Base-by-base conservation (phyloP, 805 yeast genomes). In the Candida qinlingensis region DNA sequence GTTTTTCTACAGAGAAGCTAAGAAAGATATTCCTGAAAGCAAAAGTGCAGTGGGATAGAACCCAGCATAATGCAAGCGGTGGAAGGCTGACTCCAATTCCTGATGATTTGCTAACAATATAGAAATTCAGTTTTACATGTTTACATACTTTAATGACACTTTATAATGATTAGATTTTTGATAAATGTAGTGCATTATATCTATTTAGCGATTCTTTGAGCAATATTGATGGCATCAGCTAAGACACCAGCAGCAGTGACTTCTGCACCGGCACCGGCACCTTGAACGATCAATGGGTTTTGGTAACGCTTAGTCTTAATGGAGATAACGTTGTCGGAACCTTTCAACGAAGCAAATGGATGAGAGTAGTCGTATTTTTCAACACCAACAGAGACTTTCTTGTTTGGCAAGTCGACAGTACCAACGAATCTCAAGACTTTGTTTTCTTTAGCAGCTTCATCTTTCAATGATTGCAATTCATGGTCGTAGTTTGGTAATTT, bases 351-450 rank as follows among this genome's bases (percentile, higher is more conserved):
- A 39, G 99, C 98, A 65, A 94, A 94, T 47, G 99, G 98, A 67
- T 94, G 98, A 59, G 92, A 84, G 49, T 77, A 75, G 48, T 83
- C 87, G 69, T 90, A 94, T 68, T 88, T 87, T 56, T 83, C 90
- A 59, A 94, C 85, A 57, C 92, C 96, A 51, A 92, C 98, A 42
- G 86, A 80, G 43, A 82, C 95, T 50, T 74, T 70, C 52, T 82
- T 80, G 60, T 77, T 73, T 49, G 79, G 75, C 54, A 91, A 72
- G 64, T 94, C 97, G 48, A 92, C 90, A 58, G 81, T 81, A 54
- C 98, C 99, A 41, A 94, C 95, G 63, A 86, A 94, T 72, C 99
- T 83, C 61, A 94, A 77, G 28, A 94, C 98, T 70, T 94, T 89
- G 54, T 81, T 79, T 61, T 89, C 87, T 13, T 76, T 74, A 44